These are phyloP conservation scores for Termitomyces sp. DNA, from an alignment of 768 basidiomycete genomes.

Conservation along the genomic window DNA sequence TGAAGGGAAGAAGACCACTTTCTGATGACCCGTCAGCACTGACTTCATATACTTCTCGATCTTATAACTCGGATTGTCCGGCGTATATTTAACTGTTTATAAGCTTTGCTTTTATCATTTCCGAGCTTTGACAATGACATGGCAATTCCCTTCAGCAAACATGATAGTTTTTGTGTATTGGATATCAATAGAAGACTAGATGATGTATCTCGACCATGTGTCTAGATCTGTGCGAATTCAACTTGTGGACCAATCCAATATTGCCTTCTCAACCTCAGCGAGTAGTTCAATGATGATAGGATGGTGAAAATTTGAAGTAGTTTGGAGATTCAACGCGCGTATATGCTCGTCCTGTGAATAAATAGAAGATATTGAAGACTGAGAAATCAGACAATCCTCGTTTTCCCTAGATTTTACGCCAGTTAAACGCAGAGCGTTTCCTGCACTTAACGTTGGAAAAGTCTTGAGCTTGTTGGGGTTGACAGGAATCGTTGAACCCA, in stretches of 20 bases:
- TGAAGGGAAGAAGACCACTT: slow-evolving; percentile 68
- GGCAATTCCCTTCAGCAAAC: neutral
- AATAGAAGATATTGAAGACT: slow-evolving; percentile 17
- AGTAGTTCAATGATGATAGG: slow-evolving; percentile 28
- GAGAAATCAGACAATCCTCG: slow-evolving; percentile 4
- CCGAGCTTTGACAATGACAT: neutral
- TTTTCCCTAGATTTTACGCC: slow-evolving; percentile 3
- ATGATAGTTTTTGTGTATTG: slow-evolving; percentile 7
- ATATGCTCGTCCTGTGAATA: slow-evolving; percentile 17
- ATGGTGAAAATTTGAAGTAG: slow-evolving; percentile 11
- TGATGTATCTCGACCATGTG: neutral
- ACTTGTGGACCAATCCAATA: slow-evolving; percentile 24
- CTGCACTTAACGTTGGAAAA: neutral
- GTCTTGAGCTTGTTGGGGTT: neutral
- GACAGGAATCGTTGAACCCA: slow-evolving; percentile 6
- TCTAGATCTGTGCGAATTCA: neutral
- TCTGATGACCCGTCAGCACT: slow-evolving; percentile 23
- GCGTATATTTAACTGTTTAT: slow-evolving; percentile 1
- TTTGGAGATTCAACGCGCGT: neutral
- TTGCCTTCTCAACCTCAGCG: slow-evolving; percentile 27
- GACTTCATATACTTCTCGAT: neutral
- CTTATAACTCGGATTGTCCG: neutral
- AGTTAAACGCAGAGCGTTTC: slow-evolving; percentile 5
- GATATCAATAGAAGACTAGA: neutral
- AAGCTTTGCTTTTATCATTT: slow-evolving; percentile 2